Conservation (phyloP, 257 asterid species). For the Petrea volubilis region DNA sequence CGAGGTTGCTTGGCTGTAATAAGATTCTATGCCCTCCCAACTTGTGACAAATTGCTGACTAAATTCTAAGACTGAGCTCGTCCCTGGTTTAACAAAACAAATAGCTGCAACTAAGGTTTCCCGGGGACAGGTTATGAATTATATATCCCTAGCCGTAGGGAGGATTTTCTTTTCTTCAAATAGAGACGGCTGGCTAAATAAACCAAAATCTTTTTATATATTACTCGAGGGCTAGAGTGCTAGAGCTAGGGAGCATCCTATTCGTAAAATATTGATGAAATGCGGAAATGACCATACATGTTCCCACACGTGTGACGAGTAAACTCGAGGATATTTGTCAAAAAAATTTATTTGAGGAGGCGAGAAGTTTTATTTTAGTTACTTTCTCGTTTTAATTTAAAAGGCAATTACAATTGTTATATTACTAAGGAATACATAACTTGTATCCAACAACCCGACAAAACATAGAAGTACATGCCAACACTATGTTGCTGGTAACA, state of each 20-base stretch:
- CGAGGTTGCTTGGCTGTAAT: background rate
- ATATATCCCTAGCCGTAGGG: background rate
- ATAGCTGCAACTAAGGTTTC: background rate
- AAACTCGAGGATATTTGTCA: too few species aligned
- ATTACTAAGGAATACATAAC: too few species aligned
- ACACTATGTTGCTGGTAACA: too few species aligned
- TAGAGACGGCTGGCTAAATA: background rate
- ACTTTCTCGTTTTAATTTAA: too few species aligned
- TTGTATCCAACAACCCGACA: too few species aligned
- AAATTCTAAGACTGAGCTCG: background rate
- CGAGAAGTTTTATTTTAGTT: too few species aligned
- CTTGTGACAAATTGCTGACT: background rate
- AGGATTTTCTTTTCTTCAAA: background rate
- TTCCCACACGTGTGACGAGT: background rate
- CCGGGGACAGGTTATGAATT: background rate
- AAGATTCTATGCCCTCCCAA: background rate
- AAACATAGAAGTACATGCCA: too few species aligned
- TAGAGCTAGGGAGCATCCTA: slow-evolving; percentile 2
- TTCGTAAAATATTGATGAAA: background rate
- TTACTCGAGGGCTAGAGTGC: background rate
- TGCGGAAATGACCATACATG: background rate
- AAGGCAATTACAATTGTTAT: too few species aligned
- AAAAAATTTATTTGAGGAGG: too few species aligned
- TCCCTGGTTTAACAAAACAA: background rate
- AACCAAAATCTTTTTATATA: background rate